Evolutionary conservation across 192 early-diverging fungal species (phyloP).

Genomic region (Backusella psychrophila): DNA sequence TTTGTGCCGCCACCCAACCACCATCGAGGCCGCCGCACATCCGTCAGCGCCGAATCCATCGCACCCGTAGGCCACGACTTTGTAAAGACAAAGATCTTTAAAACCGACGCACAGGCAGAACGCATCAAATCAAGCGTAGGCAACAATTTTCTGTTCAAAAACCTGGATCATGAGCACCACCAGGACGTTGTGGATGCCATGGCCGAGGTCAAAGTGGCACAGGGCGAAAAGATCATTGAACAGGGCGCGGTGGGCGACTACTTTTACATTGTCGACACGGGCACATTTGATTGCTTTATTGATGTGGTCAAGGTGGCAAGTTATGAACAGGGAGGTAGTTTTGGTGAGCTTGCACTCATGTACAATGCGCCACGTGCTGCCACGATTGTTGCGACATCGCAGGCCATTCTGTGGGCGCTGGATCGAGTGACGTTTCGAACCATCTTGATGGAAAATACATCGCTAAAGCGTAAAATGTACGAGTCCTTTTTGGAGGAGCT

Average conservation of each 20-base stretch:
- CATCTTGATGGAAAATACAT: conserved; percentile 98
- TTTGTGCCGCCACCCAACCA: conserved; percentile 59
- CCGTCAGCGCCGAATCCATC: conserved; percentile 96
- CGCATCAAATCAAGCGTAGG: conserved; percentile 81
- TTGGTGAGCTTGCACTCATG: conserved; percentile 99
- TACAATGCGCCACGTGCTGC: conserved; percentile 98
- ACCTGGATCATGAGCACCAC: conserved; percentile 94
- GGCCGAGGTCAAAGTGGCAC: conserved; percentile 79
- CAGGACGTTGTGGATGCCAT: conserved; percentile 95
- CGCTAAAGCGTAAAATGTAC: conserved; percentile 93
- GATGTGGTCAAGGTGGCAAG: conserved; percentile 72
- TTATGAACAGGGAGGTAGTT: conserved; percentile 84
- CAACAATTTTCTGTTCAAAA: conserved; percentile 92
- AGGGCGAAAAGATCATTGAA: conserved; percentile 77
- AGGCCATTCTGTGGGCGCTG: conserved; percentile 91
- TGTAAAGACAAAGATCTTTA: conserved; percentile 84
- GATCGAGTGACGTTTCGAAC: conserved; percentile 97
- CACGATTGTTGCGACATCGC: conserved; percentile 82
- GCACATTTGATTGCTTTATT: conserved; percentile 90
- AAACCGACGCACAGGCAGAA: conserved; percentile 79
- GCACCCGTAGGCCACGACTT: conserved; percentile 84
- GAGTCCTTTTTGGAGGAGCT: conserved; percentile 95
- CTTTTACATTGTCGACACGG: conserved; percentile 97
- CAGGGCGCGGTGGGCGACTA: conserved; percentile 97
- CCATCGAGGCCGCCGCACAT: conserved; percentile 88